Conservation (phyloP, 2,329 filamentous ascomycete species). For the Fusarium bulbicola region DNA sequence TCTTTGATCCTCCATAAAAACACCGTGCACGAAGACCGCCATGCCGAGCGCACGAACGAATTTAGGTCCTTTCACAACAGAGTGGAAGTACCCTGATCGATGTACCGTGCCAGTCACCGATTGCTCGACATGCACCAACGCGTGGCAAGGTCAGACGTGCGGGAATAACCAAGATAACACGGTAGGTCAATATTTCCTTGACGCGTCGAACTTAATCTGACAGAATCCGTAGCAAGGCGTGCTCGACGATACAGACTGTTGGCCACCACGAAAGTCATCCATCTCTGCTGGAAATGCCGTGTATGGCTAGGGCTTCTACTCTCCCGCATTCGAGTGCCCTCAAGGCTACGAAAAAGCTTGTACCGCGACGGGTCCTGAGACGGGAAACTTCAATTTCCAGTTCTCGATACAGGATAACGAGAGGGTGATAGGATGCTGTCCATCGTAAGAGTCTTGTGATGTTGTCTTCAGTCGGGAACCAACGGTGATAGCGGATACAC, state of each 20-base stretch:
- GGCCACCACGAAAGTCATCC: not conserved
- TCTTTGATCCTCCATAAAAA: not conserved
- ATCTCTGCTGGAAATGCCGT: not conserved
- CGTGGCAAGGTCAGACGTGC: not conserved
- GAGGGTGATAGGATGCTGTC: not conserved
- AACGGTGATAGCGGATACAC: not conserved
- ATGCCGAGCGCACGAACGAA: not conserved
- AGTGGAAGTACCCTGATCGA: not conserved
- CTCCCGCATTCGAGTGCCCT: not conserved
- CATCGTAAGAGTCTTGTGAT: not conserved
- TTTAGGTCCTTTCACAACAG: not conserved
- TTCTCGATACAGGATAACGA: not conserved
- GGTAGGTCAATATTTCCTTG: not conserved
- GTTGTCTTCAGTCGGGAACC: accelerated
- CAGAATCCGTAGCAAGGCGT: not conserved
- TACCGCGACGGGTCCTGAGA: not conserved
- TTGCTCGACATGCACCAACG: not conserved
- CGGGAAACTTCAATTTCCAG: not conserved
- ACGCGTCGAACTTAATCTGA: not conserved
- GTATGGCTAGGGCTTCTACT: slow-evolving; percentile 1
- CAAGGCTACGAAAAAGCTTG: not conserved
- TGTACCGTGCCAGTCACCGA: not conserved
- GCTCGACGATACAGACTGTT: not conserved
- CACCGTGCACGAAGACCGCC: too few species aligned
- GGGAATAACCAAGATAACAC: not conserved